phyloP scores from a whole-genome alignment of 768 basidiomycete species.

The Amylocystis lapponica region DNA sequence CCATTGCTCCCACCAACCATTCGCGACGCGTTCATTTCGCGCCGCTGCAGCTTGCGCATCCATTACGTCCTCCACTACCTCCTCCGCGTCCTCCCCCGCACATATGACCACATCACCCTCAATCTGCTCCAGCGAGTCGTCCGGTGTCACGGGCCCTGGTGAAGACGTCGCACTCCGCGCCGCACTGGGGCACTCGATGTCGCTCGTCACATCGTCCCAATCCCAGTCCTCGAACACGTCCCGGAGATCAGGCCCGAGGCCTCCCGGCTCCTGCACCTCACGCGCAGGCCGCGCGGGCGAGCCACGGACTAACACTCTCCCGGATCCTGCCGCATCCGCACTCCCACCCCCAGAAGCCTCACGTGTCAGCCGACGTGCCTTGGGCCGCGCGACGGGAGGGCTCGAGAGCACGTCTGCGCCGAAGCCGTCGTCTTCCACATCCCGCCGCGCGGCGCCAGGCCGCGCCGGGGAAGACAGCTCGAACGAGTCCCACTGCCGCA shows the following conservation, averaged over 20 bases:
- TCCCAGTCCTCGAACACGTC: slow-evolving; percentile 38
- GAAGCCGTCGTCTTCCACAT: slow-evolving; percentile 35
- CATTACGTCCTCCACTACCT: slow-evolving; percentile 15
- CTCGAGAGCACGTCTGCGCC: slow-evolving; percentile 51
- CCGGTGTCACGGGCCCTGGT: slow-evolving; percentile 26
- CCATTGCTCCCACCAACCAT: slow-evolving; percentile 51
- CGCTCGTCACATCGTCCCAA: slow-evolving; percentile 37
- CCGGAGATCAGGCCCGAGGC: slow-evolving; percentile 38
- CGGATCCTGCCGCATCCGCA: not conserved
- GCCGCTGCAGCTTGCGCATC: slow-evolving; percentile 20
- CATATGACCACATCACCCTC: not conserved
- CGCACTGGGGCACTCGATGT: slow-evolving; percentile 37
- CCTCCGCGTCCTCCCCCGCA: slow-evolving; percentile 23
- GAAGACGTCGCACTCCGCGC: slow-evolving; percentile 27
- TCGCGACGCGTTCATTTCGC: slow-evolving; percentile 30
- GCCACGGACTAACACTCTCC: slow-evolving; percentile 22
- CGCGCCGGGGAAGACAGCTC: slow-evolving; percentile 63
- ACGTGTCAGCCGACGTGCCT: slow-evolving; percentile 6
- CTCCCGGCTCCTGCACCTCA: slow-evolving; percentile 13
- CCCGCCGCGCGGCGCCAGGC: slow-evolving; percentile 10
- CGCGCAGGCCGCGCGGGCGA: slow-evolving; percentile 16
- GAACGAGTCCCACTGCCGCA: slow-evolving; percentile 42
- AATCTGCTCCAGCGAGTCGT: slow-evolving; percentile 6
- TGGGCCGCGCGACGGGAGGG: slow-evolving; percentile 24
- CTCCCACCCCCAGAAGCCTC: slow-evolving; percentile 6